Conservation (phyloP, 2,329 filamentous ascomycete genomes). For the Amylocarpus encephaloides region DNA sequence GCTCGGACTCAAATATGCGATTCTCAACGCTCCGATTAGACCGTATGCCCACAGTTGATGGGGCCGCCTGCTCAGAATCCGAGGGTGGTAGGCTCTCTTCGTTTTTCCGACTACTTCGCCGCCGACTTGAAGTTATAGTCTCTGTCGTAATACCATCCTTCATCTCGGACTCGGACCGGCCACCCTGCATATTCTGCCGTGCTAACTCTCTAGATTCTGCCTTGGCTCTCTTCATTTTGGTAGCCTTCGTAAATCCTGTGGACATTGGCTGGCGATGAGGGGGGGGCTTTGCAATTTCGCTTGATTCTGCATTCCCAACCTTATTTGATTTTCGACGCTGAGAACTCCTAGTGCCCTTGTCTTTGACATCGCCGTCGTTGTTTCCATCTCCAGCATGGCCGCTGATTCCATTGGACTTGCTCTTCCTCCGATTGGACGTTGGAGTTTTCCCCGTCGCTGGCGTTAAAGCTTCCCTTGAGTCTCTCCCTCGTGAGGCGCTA, state of each 20-base stretch:
- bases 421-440: too few species aligned
- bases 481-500: not conserved
- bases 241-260: constrained; percentile 3
- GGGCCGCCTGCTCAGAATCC: not conserved
- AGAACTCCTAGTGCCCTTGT: too few species aligned
- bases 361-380: too few species aligned
- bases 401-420: too few species aligned
- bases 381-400: too few species aligned
- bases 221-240: constrained; percentile 15
- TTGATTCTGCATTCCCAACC: not conserved
- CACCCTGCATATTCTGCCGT: constrained; percentile 13
- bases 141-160: constrained; percentile 1
- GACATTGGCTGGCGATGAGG: constrained; percentile 18
- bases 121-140: not conserved
- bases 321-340: not conserved
- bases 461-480: not conserved
- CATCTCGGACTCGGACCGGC: not conserved
- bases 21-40: constrained; percentile 6
- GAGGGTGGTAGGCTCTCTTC: not conserved
- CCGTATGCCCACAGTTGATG: constrained; percentile 8
- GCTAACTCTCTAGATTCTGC: constrained; percentile 14
- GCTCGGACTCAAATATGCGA: not conserved
- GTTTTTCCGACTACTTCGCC: not conserved
- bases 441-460: too few species aligned
- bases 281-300: constrained; percentile 3